Conservation (phyloP, 495 filamentous ascomycete genomes). For the Hypoxylon lenormandii region DNA sequence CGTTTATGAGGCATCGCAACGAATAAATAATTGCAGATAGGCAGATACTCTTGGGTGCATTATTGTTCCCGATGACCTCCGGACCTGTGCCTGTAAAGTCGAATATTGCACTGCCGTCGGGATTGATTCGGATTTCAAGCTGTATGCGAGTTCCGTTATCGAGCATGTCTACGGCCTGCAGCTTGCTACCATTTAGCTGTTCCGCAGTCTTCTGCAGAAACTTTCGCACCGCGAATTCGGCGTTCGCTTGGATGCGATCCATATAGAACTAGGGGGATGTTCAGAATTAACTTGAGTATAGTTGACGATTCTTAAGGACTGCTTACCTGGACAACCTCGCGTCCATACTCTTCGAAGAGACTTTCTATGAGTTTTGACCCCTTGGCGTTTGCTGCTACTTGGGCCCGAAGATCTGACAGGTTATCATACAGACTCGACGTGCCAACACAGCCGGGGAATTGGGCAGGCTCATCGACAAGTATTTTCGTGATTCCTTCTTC, state of each 20-base stretch:
- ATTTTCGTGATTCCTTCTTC: slow-evolving; percentile 50
- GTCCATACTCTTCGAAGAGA: slow-evolving; percentile 47
- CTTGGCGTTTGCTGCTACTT: slow-evolving; percentile 53
- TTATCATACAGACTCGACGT: slow-evolving; percentile 50
- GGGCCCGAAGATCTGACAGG: slow-evolving; percentile 51
- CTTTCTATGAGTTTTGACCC: slow-evolving; percentile 46
- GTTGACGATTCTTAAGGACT: neutral
- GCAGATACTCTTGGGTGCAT: slow-evolving; percentile 45
- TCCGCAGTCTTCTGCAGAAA: slow-evolving; percentile 39
- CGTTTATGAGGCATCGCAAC: slow-evolving; percentile 43
- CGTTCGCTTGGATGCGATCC: slow-evolving; percentile 50
- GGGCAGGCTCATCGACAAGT: slow-evolving; percentile 49
- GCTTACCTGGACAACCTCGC: slow-evolving; percentile 39
- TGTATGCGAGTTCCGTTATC: slow-evolving; percentile 53
- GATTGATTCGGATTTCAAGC: slow-evolving; percentile 50
- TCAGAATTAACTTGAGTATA: neutral
- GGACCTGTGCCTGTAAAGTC: slow-evolving; percentile 54
- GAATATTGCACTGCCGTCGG: slow-evolving; percentile 47
- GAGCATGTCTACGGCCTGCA: slow-evolving; percentile 49
- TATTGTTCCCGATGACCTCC: slow-evolving; percentile 47
- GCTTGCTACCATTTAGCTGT: slow-evolving; percentile 16
- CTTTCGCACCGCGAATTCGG: slow-evolving; percentile 46
- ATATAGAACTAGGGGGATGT: slow-evolving; percentile 44
- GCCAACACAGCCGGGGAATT: slow-evolving; percentile 50
- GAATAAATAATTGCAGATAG: slow-evolving; percentile 45